Evolutionary conservation across 139 green algal species (phyloP).

Genomic region (Ettlia oleoabundans): DNA sequence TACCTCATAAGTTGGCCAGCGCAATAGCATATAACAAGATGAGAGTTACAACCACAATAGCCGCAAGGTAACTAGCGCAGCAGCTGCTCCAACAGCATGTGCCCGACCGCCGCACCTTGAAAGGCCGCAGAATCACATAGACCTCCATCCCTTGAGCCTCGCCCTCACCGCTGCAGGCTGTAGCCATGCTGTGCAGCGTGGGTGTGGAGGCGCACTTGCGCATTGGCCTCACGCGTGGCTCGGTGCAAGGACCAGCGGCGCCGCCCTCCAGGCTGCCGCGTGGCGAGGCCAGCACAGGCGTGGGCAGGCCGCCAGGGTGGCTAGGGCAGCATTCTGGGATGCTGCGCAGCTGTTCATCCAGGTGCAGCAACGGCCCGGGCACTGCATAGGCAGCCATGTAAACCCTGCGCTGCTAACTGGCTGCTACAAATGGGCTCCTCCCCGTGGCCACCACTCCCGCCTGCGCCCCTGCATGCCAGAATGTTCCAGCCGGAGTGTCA

Average conservation of each 20-base stretch:
- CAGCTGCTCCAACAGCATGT: not conserved
- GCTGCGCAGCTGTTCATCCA: not conserved
- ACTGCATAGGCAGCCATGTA: not conserved
- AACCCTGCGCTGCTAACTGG: not conserved
- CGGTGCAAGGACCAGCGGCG: not conserved
- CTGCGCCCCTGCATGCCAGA: not conserved
- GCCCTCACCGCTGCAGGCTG: not conserved
- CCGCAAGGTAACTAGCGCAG: not conserved
- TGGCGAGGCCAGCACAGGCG: not conserved
- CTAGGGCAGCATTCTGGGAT: not conserved
- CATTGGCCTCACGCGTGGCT: not conserved
- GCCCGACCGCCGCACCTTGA: slow-evolving; percentile 40
- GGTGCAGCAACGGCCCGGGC: not conserved
- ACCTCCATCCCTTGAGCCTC: slow-evolving; percentile 54
- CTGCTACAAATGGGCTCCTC: not conserved
- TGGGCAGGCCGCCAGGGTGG: not conserved
- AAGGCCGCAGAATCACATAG: slow-evolving; percentile 63
- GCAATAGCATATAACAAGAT: too few species aligned
- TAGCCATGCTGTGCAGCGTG: slow-evolving; percentile 14
- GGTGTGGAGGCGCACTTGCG: slow-evolving; percentile 33
- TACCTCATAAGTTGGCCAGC: too few species aligned
- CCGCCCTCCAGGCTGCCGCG: not conserved
- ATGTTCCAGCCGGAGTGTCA: not conserved
- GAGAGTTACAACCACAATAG: too few species aligned
- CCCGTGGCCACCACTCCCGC: not conserved